phyloP scores from a whole-genome alignment of 345 rosid genomes.

The Acer negundo region DNA sequence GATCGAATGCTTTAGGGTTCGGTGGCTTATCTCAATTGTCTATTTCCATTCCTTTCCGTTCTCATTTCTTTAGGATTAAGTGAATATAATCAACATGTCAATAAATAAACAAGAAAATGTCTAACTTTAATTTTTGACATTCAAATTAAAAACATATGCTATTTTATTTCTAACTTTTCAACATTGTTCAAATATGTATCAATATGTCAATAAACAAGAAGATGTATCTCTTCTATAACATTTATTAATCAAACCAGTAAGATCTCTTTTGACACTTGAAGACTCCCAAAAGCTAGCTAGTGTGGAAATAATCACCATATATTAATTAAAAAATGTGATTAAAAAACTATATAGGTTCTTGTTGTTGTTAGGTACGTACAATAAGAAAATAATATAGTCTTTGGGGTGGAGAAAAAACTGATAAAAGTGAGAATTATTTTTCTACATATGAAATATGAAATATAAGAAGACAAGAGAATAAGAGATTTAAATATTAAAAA shows the following conservation, averaged over 20 bases:
- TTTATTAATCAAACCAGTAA: neutral
- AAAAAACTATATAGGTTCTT: neutral
- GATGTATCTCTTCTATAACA: neutral
- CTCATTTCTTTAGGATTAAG: too few relatives aligned
- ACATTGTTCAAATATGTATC: neutral
- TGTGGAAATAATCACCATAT: constrained; percentile 17
- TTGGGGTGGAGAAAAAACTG: constrained; percentile 39
- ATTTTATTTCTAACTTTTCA: too few relatives aligned
- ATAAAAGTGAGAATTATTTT: constrained; percentile 31
- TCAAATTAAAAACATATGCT: neutral
- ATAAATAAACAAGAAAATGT: too few relatives aligned
- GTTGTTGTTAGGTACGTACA: neutral
- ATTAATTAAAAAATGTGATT: neutral
- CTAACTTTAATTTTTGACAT: too few relatives aligned
- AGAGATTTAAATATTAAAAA: constrained; percentile 17
- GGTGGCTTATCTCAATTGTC: too few relatives aligned
- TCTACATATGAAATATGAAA: neutral
- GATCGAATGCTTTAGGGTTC: too few relatives aligned
- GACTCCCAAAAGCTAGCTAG: constrained; percentile 6
- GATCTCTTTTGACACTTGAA: constrained; percentile 16
- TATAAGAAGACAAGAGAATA: constrained; percentile 36
- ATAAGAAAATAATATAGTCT: constrained; percentile 12
- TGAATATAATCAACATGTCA: too few relatives aligned
- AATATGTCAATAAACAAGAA: neutral
- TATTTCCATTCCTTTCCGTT: too few relatives aligned